These are phyloP conservation scores for Rhizophora mangle DNA, from an alignment of 345 rosid species.

Conservation along the genomic window DNA sequence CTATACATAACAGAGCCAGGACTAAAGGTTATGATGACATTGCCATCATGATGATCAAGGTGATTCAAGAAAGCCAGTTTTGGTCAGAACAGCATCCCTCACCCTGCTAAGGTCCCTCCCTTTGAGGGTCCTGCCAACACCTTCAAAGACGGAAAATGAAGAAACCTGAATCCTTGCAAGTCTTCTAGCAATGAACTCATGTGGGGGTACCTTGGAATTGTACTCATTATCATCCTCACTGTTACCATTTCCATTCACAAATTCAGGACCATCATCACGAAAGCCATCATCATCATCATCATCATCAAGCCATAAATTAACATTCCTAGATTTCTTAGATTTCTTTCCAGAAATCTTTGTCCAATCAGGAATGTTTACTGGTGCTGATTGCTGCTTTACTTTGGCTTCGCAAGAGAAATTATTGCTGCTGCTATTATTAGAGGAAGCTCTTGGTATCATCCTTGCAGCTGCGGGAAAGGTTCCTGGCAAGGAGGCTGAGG, in stretches of 20 bases:
- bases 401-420: conserved; percentile 21
- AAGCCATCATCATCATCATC: conserved; percentile 4
- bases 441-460: conserved; percentile 42
- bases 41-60: not conserved
- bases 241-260: conserved; percentile 3
- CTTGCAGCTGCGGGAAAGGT: conserved; percentile 43
- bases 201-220: conserved; percentile 52
- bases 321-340: conserved; percentile 31
- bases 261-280: conserved; percentile 3
- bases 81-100: conserved; percentile 68
- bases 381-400: conserved; percentile 56
- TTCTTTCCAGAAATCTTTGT: conserved; percentile 38
- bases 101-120: conserved; percentile 78
- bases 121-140: conserved; percentile 80
- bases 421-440: conserved; percentile 14
- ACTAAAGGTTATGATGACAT: not conserved
- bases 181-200: conserved; percentile 62
- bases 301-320: conserved; percentile 5
- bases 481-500: conserved; percentile 28
- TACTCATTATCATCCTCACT: conserved; percentile 25
- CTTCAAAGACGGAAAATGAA: conserved; percentile 74
- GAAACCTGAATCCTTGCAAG: conserved; percentile 59
- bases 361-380: conserved; percentile 72
- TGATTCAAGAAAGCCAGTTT: conserved; percentile 79
- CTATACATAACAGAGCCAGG: no score